A percentile compares a stretch with the other conserved stretches of the same genome.
These are phyloP conservation scores for Dictyostelium brefeldianum DNA, from an alignment of 78 protist species.

Conservation along the genomic window DNA sequence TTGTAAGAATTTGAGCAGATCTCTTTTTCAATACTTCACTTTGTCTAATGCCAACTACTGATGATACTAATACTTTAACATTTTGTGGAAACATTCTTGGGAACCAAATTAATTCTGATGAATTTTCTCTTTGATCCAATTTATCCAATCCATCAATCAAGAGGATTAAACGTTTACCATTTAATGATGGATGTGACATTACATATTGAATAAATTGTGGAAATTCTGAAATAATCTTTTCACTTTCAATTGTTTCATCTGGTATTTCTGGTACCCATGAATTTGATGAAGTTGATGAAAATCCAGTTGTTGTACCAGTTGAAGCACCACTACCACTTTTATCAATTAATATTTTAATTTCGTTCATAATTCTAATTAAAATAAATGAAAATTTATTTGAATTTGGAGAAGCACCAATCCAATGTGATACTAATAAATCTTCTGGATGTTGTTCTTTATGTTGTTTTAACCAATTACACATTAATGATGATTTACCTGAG, in stretches of 20 bases:
- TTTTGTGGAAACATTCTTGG: constrained; percentile 65
- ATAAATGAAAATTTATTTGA: constrained; percentile 39
- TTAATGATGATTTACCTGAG: constrained; percentile 46
- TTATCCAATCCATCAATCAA: constrained; percentile 80
- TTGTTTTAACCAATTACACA: constrained; percentile 77
- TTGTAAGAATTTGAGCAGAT: neutral
- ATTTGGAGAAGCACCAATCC: constrained; percentile 78
- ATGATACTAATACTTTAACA: constrained; percentile 34
- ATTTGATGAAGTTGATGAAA: neutral
- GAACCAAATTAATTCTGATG: constrained; percentile 79
- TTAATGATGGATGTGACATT: constrained; percentile 67
- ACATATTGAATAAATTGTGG: constrained; percentile 17
- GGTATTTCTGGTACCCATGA: constrained; percentile 79
- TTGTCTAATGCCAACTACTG: constrained; percentile 17
- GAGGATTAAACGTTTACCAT: constrained; percentile 7
- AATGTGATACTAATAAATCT: constrained; percentile 49
- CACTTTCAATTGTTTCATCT: constrained; percentile 22
- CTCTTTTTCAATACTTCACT: constrained; percentile 62
- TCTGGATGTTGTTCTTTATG: constrained; percentile 86
- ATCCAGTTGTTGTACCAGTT: neutral
- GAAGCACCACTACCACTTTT: neutral
- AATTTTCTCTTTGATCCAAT: constrained; percentile 59
- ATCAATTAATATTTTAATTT: constrained; percentile 44
- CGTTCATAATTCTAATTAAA: constrained; percentile 69
- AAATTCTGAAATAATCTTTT: constrained; percentile 46